These are phyloP conservation scores for Phytopythium boreale DNA, from an alignment of 352 stramenopile genomes.

Conservation along the genomic window DNA sequence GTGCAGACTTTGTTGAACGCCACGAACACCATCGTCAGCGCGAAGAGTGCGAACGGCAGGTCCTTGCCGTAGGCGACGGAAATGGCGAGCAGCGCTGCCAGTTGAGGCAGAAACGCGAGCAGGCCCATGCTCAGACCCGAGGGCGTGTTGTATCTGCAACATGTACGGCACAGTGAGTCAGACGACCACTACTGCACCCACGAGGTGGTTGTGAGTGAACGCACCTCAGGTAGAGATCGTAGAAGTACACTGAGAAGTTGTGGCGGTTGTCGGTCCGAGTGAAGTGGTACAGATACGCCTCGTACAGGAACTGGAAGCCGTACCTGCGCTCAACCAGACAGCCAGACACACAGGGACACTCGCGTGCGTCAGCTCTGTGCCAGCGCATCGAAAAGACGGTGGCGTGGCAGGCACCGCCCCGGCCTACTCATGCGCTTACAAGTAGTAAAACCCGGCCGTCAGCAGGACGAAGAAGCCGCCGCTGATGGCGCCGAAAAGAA, in stretches of 20 bases:
- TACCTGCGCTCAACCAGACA: conserved; percentile 36
- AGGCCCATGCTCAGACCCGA: conserved; percentile 76
- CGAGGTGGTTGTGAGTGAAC: conserved; percentile 8
- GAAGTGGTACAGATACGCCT: conserved; percentile 99
- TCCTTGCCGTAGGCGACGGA: conserved; percentile 74
- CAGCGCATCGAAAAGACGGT: not conserved
- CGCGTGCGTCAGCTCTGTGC: not conserved
- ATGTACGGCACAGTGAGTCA: not conserved
- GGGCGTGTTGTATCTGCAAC: conserved; percentile 67
- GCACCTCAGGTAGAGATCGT: conserved; percentile 96
- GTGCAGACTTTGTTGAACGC: conserved; percentile 96
- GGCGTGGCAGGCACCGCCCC: not conserved
- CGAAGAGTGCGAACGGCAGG: conserved; percentile 94
- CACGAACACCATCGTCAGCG: conserved; percentile 98
- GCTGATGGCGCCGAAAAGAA: conserved; percentile 89
- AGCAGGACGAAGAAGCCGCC: conserved; percentile 85
- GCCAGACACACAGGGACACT: not conserved
- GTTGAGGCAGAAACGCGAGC: conserved; percentile 80
- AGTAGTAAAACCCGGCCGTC: conserved; percentile 78
- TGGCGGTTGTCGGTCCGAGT: conserved; percentile 98
- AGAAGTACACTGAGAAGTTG: conserved; percentile 99
- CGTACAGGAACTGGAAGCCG: conserved; percentile 92
- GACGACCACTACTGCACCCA: not conserved
- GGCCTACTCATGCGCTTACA: conserved; percentile 40
- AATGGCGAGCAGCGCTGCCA: conserved; percentile 75